These are phyloP conservation scores for Penicillium pulvis DNA, from an alignment of 495 filamentous ascomycete genomes.

Conservation along the genomic window DNA sequence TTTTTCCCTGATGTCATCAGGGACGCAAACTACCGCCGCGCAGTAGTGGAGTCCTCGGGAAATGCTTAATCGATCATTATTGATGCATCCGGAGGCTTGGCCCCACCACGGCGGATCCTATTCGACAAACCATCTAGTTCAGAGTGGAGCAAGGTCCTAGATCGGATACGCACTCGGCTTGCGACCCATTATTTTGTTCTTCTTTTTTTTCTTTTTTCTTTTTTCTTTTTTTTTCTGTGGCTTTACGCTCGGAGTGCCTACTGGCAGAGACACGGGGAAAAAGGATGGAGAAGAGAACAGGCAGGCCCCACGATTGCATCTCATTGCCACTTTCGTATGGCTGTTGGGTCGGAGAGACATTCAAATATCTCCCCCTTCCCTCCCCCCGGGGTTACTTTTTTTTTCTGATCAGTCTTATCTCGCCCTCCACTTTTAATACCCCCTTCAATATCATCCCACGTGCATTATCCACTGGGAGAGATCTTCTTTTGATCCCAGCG, in stretches of 20 bases:
- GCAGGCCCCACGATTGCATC: slow-evolving; percentile 21
- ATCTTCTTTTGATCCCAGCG: neutral
- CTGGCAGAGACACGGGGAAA: slow-evolving; percentile 18
- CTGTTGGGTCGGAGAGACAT: slow-evolving; percentile 11
- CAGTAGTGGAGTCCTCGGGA: slow-evolving; percentile 9
- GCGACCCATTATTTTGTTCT: slow-evolving; percentile 7
- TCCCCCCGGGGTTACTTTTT: slow-evolving; percentile 2
- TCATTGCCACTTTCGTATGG: slow-evolving; percentile 27
- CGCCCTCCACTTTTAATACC: slow-evolving; percentile 8
- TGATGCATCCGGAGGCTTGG: slow-evolving; percentile 33
- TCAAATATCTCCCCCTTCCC: slow-evolving; percentile 28
- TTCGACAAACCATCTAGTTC: neutral
- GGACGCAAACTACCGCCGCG: slow-evolving; percentile 21
- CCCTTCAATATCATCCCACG: slow-evolving; percentile 2
- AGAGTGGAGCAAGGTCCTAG: slow-evolving; percentile 8
- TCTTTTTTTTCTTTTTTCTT: slow-evolving; percentile 1
- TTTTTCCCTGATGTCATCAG: slow-evolving; percentile 27
- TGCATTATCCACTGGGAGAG: slow-evolving; percentile 3
- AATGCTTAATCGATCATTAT: slow-evolving; percentile 39
- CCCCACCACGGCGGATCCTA: slow-evolving; percentile 8
- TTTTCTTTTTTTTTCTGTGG: neutral
- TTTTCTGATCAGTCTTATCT: slow-evolving; percentile 1
- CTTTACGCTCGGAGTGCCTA: neutral
- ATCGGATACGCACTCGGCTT: slow-evolving; percentile 16
- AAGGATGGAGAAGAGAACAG: slow-evolving; percentile 17